Evolutionary conservation across 176 grass and related monocot species (phyloP), one percentile per base, ranked within the genome.

Genomic region (Aegilops umbellulata): DNA sequence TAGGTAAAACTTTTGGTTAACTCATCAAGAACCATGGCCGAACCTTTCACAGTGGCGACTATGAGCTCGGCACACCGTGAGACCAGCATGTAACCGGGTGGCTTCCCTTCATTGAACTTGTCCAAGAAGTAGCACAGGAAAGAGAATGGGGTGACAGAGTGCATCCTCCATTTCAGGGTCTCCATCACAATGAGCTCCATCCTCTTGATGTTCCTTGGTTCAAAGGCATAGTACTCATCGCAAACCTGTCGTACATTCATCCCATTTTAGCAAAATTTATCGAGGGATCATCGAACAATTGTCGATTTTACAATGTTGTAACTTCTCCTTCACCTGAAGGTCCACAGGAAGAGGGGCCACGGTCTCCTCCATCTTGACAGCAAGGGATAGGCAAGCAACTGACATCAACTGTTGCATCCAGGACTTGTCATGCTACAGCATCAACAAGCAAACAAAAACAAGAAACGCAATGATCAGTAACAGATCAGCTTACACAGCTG

Each of bases 341-440:
- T 98, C 88, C 78, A 79, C 86, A 65, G 88, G 83, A 80, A 76
- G 82, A 90, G 90, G 91, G 83, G 89, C 65, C 75, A 90, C 72
- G 9, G 86, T 89, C 80, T 95, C 95, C 91, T 95, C 95, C 86
- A 98, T 90, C 90, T 98, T 98, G 61, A 72, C 88, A 81, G 93
- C 91, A 77, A 95, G 68, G 58, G 95, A 94, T 82, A 98, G 83
- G 81, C 93, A 98, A 79, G 89, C 82, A 61, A 98, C 90, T 53
- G 91, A 90, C 60, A 98, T 23, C 74, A 98, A 82, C 69, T 92
- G 95, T 84, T 83, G 88, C 95, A 86, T 81, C 91, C 91, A 98
- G 66, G 87, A 87, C 11, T 77, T 83, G 23, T 79, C 95, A 82
- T 91, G 82, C 95, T 98, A 77, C 67, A 93, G 65, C 80, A 83